phyloP scores from a whole-genome alignment of 306 rosid genomes.

The Trifolium fragiferum region DNA sequence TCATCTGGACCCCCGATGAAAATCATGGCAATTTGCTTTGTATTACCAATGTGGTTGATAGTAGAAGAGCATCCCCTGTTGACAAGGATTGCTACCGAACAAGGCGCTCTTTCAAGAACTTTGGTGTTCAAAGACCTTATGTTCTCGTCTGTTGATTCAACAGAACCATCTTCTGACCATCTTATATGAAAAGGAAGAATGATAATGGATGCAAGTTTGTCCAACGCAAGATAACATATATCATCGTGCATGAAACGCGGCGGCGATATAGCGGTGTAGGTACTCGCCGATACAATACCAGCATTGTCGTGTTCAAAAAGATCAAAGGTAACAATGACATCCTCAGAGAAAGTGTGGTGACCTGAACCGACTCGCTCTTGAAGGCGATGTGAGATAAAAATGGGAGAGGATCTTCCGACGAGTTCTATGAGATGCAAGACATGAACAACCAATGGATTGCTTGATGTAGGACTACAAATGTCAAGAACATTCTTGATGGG shows the following conservation, averaged over 20 bases:
- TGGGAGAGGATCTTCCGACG: not conserved
- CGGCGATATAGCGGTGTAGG: slow-evolving; percentile 26
- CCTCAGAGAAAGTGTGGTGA: not conserved
- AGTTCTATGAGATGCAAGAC: slow-evolving; percentile 19
- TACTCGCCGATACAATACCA: not conserved
- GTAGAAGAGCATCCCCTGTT: not conserved
- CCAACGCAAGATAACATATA: slow-evolving; percentile 14
- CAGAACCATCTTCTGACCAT: not conserved
- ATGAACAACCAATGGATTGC: not conserved
- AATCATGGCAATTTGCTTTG: not conserved
- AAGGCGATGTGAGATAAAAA: slow-evolving; percentile 3
- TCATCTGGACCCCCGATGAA: slow-evolving; percentile 17
- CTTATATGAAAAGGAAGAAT: slow-evolving; percentile 18
- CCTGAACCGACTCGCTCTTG: not conserved
- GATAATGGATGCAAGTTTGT: slow-evolving; percentile 17
- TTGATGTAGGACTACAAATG: not conserved
- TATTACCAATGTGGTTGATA: not conserved
- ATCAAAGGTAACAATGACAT: slow-evolving; percentile 6
- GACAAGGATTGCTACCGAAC: slow-evolving; percentile 13
- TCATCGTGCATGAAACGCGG: not conserved
- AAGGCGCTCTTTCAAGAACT: slow-evolving; percentile 12
- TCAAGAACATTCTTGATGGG: not conserved
- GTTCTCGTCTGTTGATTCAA: not conserved
- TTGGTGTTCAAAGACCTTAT: slow-evolving; percentile 6
- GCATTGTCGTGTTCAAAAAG: slow-evolving; percentile 21